These are phyloP conservation scores for Phytophthora colocasiae DNA, from an alignment of 352 stramenopile species.

Conservation along the genomic window DNA sequence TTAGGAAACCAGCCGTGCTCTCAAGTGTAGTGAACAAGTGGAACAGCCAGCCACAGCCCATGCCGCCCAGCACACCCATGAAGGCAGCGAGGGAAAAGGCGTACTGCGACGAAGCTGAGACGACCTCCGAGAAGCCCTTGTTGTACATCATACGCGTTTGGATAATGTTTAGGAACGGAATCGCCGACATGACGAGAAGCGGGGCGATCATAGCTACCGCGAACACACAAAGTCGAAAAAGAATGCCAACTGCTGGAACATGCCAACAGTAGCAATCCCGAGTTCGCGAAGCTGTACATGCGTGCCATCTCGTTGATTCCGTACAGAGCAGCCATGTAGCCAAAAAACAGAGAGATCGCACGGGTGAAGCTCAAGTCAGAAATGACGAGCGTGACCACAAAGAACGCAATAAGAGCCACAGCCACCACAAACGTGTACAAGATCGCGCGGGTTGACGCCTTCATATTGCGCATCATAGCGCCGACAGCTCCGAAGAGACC, in stretches of 20 bases:
- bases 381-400: conserved; percentile 51
- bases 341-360: conserved; percentile 79
- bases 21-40: conserved; percentile 81
- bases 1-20: conserved; percentile 76
- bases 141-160: conserved; percentile 94
- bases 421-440: conserved; percentile 60
- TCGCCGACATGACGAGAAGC: conserved; percentile 80
- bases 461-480: conserved; percentile 39
- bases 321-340: conserved; percentile 78
- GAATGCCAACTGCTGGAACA: conserved; percentile 86
- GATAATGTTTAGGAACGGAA: conserved; percentile 89
- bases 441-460: conserved; percentile 52
- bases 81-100: conserved; percentile 84
- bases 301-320: conserved; percentile 87
- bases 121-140: conserved; percentile 86
- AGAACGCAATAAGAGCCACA: conserved; percentile 50
- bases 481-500: conserved; percentile 51
- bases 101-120: conserved; percentile 88
- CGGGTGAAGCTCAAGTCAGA: conserved; percentile 43
- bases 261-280: conserved; percentile 65
- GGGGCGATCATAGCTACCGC: conserved; percentile 75
- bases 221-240: conserved; percentile 90
- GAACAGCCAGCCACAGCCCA: conserved; percentile 82
- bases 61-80: conserved; percentile 74
- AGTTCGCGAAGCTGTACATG: conserved; percentile 83